Percentiles rank a stretch among this genome's conserved stretches.
Conservation (phyloP, 192 early-diverging fungal species). For the Entrophospora sp. region DNA sequence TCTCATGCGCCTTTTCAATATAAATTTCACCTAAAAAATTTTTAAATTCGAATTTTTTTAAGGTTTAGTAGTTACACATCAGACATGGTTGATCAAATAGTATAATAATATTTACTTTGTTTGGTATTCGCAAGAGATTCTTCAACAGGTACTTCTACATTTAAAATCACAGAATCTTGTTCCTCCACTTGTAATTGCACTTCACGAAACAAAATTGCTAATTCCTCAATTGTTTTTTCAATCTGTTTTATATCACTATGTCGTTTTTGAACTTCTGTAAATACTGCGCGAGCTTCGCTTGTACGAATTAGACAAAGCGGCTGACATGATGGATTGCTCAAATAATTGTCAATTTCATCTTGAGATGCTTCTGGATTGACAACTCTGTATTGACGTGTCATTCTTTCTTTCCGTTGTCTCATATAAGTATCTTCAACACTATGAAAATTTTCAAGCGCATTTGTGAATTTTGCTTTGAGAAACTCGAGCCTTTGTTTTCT, state of each 20-base stretch:
- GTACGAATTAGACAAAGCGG: constrained; percentile 40
- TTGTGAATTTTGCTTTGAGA: constrained; percentile 51
- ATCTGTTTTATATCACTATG: constrained; percentile 81
- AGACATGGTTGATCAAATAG: no score
- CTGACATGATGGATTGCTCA: constrained; percentile 34
- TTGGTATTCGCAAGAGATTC: constrained; percentile 55
- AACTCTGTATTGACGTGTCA: constrained; percentile 75
- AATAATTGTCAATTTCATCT: constrained; percentile 65
- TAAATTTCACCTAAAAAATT: constrained; percentile 33
- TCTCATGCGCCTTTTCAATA: constrained; percentile 37
- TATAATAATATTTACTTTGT: background rate
- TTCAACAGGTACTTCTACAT: constrained; percentile 59
- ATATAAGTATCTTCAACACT: constrained; percentile 67
- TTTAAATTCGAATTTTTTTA: background rate
- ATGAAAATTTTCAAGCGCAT: constrained; percentile 67
- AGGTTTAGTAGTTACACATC: no score
- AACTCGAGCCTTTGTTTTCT: constrained; percentile 9
- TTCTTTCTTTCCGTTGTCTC: constrained; percentile 68
- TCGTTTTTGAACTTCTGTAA: constrained; percentile 75
- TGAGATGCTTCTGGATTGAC: constrained; percentile 73
- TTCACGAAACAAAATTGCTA: constrained; percentile 78
- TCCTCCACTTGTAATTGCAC: constrained; percentile 74
- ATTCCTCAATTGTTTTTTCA: constrained; percentile 76
- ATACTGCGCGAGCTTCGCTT: constrained; percentile 58
- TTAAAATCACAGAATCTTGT: constrained; percentile 63